Percentiles rank a stretch among this genome's conserved stretches.
Conservation (phyloP, 2,329 filamentous ascomycete species). For the Intubia oerlemansii region DNA sequence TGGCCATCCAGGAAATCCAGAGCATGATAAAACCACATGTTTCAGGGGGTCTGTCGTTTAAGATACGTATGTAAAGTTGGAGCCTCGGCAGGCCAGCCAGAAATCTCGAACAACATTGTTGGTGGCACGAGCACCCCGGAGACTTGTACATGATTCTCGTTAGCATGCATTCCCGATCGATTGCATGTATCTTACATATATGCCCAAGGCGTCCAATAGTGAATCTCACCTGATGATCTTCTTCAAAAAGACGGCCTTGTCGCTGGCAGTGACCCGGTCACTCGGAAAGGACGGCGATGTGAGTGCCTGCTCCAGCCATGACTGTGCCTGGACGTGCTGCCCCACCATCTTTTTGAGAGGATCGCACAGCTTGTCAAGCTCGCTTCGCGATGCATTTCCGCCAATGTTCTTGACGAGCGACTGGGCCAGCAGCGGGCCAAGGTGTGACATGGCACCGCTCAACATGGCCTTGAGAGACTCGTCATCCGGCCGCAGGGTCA, state of each 20-base stretch:
- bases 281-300: conserved; percentile 33
- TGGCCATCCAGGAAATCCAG: too few relatives aligned
- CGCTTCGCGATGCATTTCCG: conserved; percentile 46
- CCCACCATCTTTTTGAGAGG: conserved; percentile 48
- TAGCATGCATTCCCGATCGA: not conserved
- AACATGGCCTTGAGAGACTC: conserved; percentile 21
- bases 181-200: not conserved
- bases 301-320: conserved; percentile 42
- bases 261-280: conserved; percentile 31
- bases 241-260: conserved; percentile 43
- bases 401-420: conserved; percentile 43
- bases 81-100: conserved; percentile 45
- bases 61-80: conserved; percentile 38
- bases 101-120: conserved; percentile 50
- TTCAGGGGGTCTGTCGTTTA: too few relatives aligned
- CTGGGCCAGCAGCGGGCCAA: conserved; percentile 38
- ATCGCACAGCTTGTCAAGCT: conserved; percentile 49
- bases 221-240: conserved; percentile 35
- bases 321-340: conserved; percentile 30
- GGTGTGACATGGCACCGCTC: conserved; percentile 28
- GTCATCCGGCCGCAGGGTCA: conserved; percentile 23
- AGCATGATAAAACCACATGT: too few relatives aligned
- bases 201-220: too few relatives aligned
- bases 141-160: conserved; percentile 16
- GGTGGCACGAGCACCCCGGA: conserved; percentile 41